These are phyloP conservation scores for Aaosphaeria arxii DNA, from an alignment of 2,329 filamentous ascomycete species.

Conservation along the genomic window DNA sequence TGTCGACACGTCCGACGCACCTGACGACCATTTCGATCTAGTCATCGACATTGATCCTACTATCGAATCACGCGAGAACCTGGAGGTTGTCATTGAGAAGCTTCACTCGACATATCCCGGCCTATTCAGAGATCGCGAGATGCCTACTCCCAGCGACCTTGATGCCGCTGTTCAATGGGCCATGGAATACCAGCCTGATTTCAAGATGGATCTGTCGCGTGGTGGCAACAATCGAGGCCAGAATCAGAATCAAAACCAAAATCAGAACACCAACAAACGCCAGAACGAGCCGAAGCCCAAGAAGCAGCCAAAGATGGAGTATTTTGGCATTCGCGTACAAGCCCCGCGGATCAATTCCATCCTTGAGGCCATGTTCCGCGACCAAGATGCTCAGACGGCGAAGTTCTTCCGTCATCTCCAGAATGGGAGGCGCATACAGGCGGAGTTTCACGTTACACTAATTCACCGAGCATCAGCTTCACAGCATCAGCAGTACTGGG, in stretches of 20 bases:
- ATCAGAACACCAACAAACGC: slow-evolving; percentile 37
- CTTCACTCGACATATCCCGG: slow-evolving; percentile 77
- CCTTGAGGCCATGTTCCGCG: slow-evolving; percentile 69
- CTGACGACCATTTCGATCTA: slow-evolving; percentile 78
- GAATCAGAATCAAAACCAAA: slow-evolving; percentile 19
- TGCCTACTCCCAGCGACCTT: slow-evolving; percentile 71
- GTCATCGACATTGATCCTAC: slow-evolving; percentile 82
- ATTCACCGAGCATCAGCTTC: slow-evolving; percentile 71
- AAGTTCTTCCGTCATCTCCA: slow-evolving; percentile 74
- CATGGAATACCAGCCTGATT: slow-evolving; percentile 72
- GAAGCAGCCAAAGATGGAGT: slow-evolving; percentile 56
- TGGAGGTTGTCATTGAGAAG: slow-evolving; percentile 72
- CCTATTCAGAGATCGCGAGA: slow-evolving; percentile 57
- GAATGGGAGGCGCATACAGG: slow-evolving; percentile 70
- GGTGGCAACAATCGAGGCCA: slow-evolving; percentile 10
- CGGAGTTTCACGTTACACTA: slow-evolving; percentile 89
- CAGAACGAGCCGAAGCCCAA: slow-evolving; percentile 46
- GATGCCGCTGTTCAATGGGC: slow-evolving; percentile 76
- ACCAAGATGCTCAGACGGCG: slow-evolving; percentile 52
- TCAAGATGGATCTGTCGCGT: slow-evolving; percentile 72
- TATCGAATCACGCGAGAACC: slow-evolving; percentile 75
- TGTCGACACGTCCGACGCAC: slow-evolving; percentile 61
- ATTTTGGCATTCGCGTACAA: slow-evolving; percentile 60
- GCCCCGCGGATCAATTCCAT: slow-evolving; percentile 51
- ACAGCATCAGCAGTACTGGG: slow-evolving; percentile 69